Evolutionary conservation across 1,139 yeast species (phyloP), one percentile per base, ranked within the genome.

Genomic region (Blastobotrys ciferrii): DNA sequence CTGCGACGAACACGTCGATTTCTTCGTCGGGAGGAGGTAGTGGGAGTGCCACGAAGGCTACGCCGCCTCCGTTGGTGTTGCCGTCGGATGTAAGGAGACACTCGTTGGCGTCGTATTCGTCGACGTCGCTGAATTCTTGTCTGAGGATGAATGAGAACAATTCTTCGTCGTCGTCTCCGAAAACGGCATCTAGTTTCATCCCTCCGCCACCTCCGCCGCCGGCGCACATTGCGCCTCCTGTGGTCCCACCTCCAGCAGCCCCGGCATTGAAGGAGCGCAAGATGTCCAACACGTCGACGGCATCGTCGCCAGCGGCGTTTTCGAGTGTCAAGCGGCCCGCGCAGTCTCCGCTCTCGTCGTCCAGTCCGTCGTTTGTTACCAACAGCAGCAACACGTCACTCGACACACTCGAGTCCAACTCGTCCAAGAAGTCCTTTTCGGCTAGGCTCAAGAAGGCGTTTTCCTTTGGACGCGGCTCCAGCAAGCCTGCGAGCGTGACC

Each of bases 11-110:
- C 28, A 23, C 9, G 28, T 23, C 28, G 9, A 23, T 23, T n/a
- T n/a, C n/a, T n/a, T n/a, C n/a, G n/a, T n/a, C n/a, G 14, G 36
- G 36, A 41, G 36, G 28, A 32, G 36, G 15, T 23, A 9, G 37
- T 11, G 4, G 37, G 12, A n/a, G 20, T 11, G 31, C 23, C 9
- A 11, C 42, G 32, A 13, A 45, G 35, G n/a, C 45, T 23, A 37
- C 47, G 31, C 59, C 59, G 2, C 47, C 56, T 17, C 56, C 59
- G 28, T 48, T 63, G 49, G 60, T 64, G 2, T 53, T 64, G 37
- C 68, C 68, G 2, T 59, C 64, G 18, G 68, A 64, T 40, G 53
- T 54, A 12, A 57, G 67, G 3, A 53, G 65, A 39, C 54, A 50
- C 32, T 60, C 65, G 3, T 46, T 55, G 19, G 54, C 53, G n/a